Conservation (phyloP, 129 eudicot species). For the Flaveria linearis region DNA sequence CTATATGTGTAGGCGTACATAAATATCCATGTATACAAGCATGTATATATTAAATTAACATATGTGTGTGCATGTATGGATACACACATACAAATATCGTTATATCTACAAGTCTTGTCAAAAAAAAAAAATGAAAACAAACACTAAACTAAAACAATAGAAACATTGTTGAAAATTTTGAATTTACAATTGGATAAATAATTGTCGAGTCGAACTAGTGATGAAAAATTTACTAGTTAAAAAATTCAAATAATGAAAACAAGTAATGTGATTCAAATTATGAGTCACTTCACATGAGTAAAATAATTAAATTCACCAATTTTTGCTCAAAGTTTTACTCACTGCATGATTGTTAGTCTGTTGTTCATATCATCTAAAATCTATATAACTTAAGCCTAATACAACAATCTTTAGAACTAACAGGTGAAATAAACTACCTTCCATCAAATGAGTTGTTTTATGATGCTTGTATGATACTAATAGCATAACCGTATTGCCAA, state of each 20-base stretch:
- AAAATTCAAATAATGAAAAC: neutral
- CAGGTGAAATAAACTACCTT: neutral
- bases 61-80: too few relatives aligned
- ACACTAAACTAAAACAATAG: neutral
- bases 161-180: neutral
- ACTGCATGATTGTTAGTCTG: neutral
- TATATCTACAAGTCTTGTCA: too few relatives aligned
- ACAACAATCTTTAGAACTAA: neutral
- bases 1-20: neutral
- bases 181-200: neutral
- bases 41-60: neutral
- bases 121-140: neutral
- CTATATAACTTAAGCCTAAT: neutral
- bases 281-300: slow-evolving; percentile 5
- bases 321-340: slow-evolving; percentile 12
- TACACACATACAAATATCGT: too few relatives aligned
- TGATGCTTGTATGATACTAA: neutral
- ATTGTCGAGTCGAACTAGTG: neutral
- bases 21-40: neutral
- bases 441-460: slow-evolving; percentile 1
- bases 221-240: neutral
- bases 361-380: neutral
- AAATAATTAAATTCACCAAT: neutral
- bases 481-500: slow-evolving; percentile 18
- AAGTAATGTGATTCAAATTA: neutral